Evolutionary conservation across 2,329 filamentous ascomycete genomes (phyloP).

Genomic region (Alternaria consortialis): DNA sequence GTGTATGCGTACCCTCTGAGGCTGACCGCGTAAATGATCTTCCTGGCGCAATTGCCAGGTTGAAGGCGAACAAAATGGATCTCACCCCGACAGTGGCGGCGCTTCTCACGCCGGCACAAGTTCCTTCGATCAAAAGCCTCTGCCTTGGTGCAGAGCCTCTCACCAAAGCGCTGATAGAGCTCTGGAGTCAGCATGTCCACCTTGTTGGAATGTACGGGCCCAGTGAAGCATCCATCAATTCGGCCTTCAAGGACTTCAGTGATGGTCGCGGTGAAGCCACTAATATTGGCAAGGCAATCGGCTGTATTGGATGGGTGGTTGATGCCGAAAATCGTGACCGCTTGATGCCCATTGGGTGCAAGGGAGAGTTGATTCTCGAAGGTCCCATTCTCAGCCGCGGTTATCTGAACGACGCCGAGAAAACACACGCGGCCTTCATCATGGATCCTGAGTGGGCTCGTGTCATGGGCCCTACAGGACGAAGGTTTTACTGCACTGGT

Average conservation of each 20-base stretch:
- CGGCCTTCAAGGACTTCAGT: conserved; percentile 41
- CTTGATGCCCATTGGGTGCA: conserved; percentile 45
- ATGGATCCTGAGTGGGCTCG: conserved; percentile 40
- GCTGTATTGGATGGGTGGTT: conserved; percentile 46
- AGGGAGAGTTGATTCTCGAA: conserved; percentile 48
- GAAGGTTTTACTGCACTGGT: conserved; percentile 46
- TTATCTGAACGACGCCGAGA: conserved; percentile 45
- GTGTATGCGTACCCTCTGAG: conserved; percentile 65
- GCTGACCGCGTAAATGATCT: conserved; percentile 63
- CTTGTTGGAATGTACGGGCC: conserved; percentile 46
- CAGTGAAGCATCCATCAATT: conserved; percentile 47
- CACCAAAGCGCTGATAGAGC: conserved; percentile 42
- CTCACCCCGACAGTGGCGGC: conserved; percentile 68
- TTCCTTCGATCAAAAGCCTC: conserved; percentile 57
- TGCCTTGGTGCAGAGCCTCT: conserved; percentile 57
- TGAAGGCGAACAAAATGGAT: conserved; percentile 50
- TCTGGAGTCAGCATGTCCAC: conserved; percentile 34
- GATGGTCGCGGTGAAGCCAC: conserved; percentile 41
- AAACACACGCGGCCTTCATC: conserved; percentile 44
- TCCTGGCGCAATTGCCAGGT: conserved; percentile 51
- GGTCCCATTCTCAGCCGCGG: conserved; percentile 47
- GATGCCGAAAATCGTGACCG: conserved; percentile 43
- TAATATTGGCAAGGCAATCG: conserved; percentile 44
- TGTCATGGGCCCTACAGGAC: conserved; percentile 21
- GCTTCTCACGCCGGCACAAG: conserved; percentile 54